Conservation (phyloP, 2,329 filamentous ascomycete genomes). For the Fusarium verrucosum region DNA sequence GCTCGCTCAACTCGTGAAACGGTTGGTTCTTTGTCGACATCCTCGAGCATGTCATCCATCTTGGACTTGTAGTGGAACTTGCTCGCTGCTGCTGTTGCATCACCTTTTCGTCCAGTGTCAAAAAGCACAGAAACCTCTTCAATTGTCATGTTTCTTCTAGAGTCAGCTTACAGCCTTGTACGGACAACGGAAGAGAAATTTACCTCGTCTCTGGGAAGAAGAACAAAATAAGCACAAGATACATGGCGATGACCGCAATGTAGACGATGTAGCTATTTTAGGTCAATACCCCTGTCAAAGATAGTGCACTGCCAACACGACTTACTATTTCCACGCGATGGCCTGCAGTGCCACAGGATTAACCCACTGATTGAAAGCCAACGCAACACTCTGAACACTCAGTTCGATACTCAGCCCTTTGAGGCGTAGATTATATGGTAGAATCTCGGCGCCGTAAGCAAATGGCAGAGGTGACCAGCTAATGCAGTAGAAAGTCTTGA, state of each 20-base stretch:
- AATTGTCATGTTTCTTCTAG: constrained; percentile 22
- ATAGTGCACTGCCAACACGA: accelerated
- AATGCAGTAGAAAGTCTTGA: constrained; percentile 37
- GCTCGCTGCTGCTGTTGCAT: constrained; percentile 7
- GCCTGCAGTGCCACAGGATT: constrained; percentile 39
- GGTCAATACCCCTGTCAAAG: not conserved
- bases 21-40: constrained; percentile 5
- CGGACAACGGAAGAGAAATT: not conserved
- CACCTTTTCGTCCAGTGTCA: constrained; percentile 24
- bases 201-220: constrained; percentile 40
- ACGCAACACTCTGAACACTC: constrained; percentile 24
- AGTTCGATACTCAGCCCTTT: constrained; percentile 40
- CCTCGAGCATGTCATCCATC: constrained; percentile 9
- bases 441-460: constrained; percentile 42
- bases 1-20: constrained; percentile 16
- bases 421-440: constrained; percentile 41
- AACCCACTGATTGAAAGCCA: constrained; percentile 39
- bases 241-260: constrained; percentile 33
- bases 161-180: not conserved
- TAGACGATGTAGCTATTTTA: constrained; percentile 24
- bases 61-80: constrained; percentile 5
- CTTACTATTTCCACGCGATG: constrained; percentile 39
- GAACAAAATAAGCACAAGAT: constrained; percentile 32
- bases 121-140: constrained; percentile 35
- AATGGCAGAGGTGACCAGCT: constrained; percentile 42